Base-by-base conservation (phyloP, 2,329 filamentous ascomycete genomes). In the Neopestalotiopsis sp. region DNA sequence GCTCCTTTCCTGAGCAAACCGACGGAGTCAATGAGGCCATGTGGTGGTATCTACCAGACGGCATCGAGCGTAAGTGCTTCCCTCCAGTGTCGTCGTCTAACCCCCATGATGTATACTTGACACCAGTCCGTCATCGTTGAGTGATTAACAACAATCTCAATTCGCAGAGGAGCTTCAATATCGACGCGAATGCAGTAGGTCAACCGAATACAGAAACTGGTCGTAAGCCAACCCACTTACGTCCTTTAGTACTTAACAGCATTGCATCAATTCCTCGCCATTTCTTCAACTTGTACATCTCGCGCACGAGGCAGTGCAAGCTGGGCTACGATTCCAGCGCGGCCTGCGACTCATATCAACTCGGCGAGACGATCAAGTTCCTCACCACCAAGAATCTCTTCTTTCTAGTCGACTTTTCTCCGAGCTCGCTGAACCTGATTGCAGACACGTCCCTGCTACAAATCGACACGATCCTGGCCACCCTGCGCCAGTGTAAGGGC, bases 281-380 rank as follows among this genome's bases (percentile, higher is more conserved):
- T 76, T 94, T 94, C 68, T 81, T 94, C 2, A 76, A 78, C 6
- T 81, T 92, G 0, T 94, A 94, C 77, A 88, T 88, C 1, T 92
- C 91, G 10, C 88, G 90, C 32, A 65, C 81, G 40, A 80, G 83
- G 7, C 92, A 94, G 76, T 94, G 92, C 78, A 89, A 89, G 74
- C 85, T 94, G 0, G 92, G 92, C 66, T 94, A 94, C 78, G 91
- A 93, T 75, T 90, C 89, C 2, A 92, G 89, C 70, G 80, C 86
- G 1, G 89, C 91, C 57, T 94, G 92, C 78, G 92, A 95, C 80
- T 90, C 89, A 1, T 95, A 92, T 75, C 92, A 95, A 79, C 86
- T 95, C 1, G 92, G 92, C 28, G 91, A 94, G 79, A 93, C 93
- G 85, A 80, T 94, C 71, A 90, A 89, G 72, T 94, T 94, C 78